phyloP scores from a whole-genome alignment of 129 eudicot species.

The Flaveria ramosissima region DNA sequence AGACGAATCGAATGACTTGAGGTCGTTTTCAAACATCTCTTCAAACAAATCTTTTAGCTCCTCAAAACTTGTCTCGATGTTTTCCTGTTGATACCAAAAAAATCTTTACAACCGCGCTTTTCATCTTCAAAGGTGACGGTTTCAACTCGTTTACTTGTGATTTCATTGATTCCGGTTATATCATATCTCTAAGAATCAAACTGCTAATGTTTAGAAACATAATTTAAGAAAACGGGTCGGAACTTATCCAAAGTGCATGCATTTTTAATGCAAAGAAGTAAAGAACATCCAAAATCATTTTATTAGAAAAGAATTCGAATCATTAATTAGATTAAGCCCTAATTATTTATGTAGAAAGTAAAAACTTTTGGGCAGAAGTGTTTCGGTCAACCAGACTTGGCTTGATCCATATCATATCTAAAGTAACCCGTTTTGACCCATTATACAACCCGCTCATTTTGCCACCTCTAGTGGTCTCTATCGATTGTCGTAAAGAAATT shows the following conservation, averaged over 20 bases:
- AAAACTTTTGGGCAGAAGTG: not conserved
- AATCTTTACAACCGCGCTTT: not conserved
- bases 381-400: not conserved
- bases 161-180: not conserved
- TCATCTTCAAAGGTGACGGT: not conserved
- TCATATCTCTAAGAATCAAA: not conserved
- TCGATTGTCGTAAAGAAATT: not conserved
- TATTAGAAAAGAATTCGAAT: too few species aligned
- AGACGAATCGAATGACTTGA: constrained; percentile 31
- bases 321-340: too few species aligned
- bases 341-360: not conserved
- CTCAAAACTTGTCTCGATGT: constrained; percentile 50
- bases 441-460: not conserved
- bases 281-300: not conserved
- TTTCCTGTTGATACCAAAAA: constrained; percentile 47
- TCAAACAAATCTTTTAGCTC: constrained; percentile 62
- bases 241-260: not conserved
- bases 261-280: not conserved
- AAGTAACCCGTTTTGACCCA: constrained; percentile 1
- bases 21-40: constrained; percentile 65
- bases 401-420: not conserved
- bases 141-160: not conserved
- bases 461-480: too few species aligned
- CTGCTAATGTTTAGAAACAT: too few species aligned
- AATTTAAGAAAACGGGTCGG: not conserved